These are phyloP conservation scores for Dittrichia graveolens DNA, from an alignment of 129 eudicot species.

Conservation along the genomic window DNA sequence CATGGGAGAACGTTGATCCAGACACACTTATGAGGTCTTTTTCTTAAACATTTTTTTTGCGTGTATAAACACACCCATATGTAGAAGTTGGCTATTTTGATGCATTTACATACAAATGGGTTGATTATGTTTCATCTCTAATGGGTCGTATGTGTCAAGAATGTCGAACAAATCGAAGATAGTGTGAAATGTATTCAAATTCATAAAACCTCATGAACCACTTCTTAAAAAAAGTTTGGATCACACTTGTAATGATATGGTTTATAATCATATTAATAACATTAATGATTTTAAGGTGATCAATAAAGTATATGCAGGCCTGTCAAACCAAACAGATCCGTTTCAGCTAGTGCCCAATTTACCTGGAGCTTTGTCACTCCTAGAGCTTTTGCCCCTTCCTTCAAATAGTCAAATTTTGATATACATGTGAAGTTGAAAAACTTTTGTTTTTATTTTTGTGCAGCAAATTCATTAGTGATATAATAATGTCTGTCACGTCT, in stretches of 20 bases:
- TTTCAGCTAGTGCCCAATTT: no score
- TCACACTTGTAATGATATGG: no score
- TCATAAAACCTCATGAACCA: background rate
- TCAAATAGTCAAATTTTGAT: background rate
- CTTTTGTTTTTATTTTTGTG: conserved; percentile 23
- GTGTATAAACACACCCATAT: background rate
- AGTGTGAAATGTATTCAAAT: background rate
- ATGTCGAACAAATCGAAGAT: background rate
- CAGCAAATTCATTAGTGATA: conserved; percentile 91
- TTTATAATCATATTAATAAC: no score
- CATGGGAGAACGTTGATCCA: conserved; percentile 82
- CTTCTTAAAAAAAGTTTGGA: no score
- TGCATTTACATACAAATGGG: background rate
- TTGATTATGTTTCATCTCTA: background rate
- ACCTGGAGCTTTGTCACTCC: no score
- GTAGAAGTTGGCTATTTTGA: background rate
- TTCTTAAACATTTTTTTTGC: background rate
- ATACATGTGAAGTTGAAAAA: conserved; percentile 12
- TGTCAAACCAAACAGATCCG: no score
- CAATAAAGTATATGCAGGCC: no score
- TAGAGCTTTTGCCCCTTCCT: background rate
- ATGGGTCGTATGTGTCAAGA: no score
- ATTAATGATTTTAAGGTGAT: no score
- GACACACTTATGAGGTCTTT: conserved; percentile 81
- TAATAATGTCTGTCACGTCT: conserved; percentile 79